Evolutionary conservation across 306 rosid genomes (phyloP), one percentile per base, ranked within the genome.

Genomic region (Prunus armeniaca): DNA sequence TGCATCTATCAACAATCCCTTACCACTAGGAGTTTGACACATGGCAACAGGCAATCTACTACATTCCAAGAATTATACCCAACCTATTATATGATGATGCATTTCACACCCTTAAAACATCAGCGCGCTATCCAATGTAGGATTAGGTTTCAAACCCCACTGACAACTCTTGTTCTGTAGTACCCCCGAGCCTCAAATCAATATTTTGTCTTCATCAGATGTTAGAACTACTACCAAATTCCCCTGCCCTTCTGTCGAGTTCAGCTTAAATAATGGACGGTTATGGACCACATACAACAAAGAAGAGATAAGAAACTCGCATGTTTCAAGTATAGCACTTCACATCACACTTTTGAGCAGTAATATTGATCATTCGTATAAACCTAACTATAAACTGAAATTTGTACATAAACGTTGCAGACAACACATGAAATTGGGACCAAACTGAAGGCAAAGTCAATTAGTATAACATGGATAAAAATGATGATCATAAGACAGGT

Each of bases 21-120:
- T 55, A 71, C 82, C 88, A 79, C 65, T 66, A 11, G 45, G 10
- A 47, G 49, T 76, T 73, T 71, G 85, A 69, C 87, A 79, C 64
- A 46, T 79, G 83, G 76, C 76, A 69, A 70, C 71, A 51, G 74
- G 65, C 71, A 80, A 74, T 69, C 76, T 56, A 52, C 62, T 51
- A 64, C 67, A 52, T 49, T 55, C 80, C 71, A 79, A 34, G 71
- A 45, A 77, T 62, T 61, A 3, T 22, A 75, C 67, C 69, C 82
- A 84, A 71, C 82, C 38, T 11, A 28, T 73, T 78, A 51, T 54
- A 73, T 30, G 78, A 43, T 74, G 69, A 61, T 25, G 65, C 54
- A 60, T 76, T 78, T 78, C 66, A 46, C 72, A 63, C 55, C 79
- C 83, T 68, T 75, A 69, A 30, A 67, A 68, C 74, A 76, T 54